These are phyloP conservation scores for Trifolium dubium DNA, from an alignment of 306 rosid genomes.

Conservation along the genomic window DNA sequence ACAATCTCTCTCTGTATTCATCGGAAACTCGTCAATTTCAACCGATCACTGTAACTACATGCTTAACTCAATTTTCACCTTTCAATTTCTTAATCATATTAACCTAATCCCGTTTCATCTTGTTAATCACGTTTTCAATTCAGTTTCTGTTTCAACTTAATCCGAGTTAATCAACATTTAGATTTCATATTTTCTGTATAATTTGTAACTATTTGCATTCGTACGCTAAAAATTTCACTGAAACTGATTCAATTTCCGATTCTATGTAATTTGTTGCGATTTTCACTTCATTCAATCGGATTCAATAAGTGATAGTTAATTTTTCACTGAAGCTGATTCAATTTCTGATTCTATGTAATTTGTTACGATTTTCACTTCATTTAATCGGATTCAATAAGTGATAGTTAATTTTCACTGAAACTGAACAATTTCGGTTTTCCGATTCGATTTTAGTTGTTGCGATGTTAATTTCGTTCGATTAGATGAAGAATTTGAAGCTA, in stretches of 20 bases:
- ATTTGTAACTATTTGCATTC: no score
- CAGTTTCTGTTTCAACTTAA: background rate
- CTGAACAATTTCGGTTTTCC: background rate
- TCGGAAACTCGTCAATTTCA: background rate
- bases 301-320: no score
- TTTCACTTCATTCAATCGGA: no score
- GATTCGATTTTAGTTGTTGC: background rate
- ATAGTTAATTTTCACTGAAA: background rate
- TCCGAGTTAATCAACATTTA: background rate
- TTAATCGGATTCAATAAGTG: no score
- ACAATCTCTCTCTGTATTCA: slow-evolving; percentile 9
- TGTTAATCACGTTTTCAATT: background rate
- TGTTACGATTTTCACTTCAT: background rate
- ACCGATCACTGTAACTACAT: background rate
- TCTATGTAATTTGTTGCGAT: no score
- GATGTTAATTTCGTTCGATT: background rate
- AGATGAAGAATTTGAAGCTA: background rate
- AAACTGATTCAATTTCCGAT: no score
- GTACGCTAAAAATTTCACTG: no score
- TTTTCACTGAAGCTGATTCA: no score
- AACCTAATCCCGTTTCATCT: background rate
- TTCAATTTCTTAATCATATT: background rate
- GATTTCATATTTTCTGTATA: background rate
- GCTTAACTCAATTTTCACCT: slow-evolving; percentile 5
- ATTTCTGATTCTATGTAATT: background rate